Evolutionary conservation across 2,329 filamentous ascomycete genomes (phyloP).

Genomic region (Trichoderma semiorbis): DNA sequence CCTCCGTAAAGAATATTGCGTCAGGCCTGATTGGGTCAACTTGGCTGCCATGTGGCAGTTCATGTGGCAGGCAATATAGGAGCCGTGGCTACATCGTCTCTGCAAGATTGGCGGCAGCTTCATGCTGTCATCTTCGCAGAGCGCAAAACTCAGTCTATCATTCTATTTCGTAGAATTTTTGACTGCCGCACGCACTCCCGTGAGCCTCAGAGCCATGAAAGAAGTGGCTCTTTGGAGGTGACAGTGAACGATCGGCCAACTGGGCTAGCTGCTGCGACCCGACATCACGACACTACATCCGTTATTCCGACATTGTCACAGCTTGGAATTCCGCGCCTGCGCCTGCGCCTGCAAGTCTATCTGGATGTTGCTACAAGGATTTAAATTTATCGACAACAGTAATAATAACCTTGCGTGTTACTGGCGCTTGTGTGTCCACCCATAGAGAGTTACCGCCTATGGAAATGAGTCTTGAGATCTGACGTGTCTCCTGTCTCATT

Average conservation of each 20-base stretch:
- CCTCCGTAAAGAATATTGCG: not conserved
- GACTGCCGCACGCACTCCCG: not conserved
- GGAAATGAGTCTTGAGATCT: not conserved
- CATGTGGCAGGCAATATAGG: not conserved
- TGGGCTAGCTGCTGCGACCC: not conserved
- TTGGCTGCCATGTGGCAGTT: not conserved
- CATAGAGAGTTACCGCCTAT: not conserved
- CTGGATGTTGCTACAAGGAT: not conserved
- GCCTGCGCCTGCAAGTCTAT: not conserved
- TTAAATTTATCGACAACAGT: not conserved
- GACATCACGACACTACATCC: not conserved
- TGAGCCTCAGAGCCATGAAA: not conserved
- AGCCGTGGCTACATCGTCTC: not conserved
- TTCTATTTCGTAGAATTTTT: not conserved
- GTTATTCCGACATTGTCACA: not conserved
- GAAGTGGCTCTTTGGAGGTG: not conserved
- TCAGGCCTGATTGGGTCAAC: not conserved
- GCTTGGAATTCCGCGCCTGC: not conserved
- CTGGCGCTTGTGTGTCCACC: not conserved
- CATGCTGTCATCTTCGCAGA: conserved; percentile 8
- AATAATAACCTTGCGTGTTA: not conserved
- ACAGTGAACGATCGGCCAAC: not conserved
- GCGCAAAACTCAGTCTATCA: conserved; percentile 13
- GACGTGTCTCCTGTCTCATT: not conserved
- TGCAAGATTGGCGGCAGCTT: not conserved